Evolutionary conservation across 495 filamentous ascomycete genomes (phyloP).

Genomic region (Margaritispora aquatica): DNA sequence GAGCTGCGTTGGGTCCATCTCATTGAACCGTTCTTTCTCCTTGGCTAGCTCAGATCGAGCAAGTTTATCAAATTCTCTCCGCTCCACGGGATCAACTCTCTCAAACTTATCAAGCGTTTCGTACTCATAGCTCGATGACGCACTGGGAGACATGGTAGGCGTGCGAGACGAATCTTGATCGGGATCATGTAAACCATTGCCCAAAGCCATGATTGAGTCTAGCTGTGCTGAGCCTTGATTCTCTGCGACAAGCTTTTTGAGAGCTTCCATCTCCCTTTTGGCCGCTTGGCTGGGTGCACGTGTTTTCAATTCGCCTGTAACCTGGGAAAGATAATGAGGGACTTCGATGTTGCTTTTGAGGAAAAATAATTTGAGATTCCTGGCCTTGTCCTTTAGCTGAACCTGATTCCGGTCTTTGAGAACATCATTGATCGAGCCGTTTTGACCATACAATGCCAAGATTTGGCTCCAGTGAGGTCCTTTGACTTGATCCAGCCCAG

Average conservation of each 20-base stretch:
- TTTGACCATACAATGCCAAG: slow-evolving; percentile 76
- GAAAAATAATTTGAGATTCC: slow-evolving; percentile 93
- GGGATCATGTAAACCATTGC: slow-evolving; percentile 27
- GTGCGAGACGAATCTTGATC: neutral
- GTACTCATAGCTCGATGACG: neutral
- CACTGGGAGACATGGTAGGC: neutral
- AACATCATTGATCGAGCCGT: slow-evolving; percentile 75
- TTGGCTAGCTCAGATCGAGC: neutral
- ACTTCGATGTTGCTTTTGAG: slow-evolving; percentile 91
- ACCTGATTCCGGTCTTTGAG: slow-evolving; percentile 93
- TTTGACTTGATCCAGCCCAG: slow-evolving; percentile 83
- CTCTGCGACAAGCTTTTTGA: slow-evolving; percentile 56
- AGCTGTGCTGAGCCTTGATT: slow-evolving; percentile 62
- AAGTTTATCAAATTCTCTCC: neutral
- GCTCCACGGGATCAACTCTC: slow-evolving; percentile 10
- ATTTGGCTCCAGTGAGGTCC: slow-evolving; percentile 97
- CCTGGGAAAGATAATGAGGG: slow-evolving; percentile 81
- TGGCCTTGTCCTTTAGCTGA: slow-evolving; percentile 91
- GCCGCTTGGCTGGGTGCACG: slow-evolving; percentile 78
- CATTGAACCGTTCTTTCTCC: neutral
- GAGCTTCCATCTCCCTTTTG: slow-evolving; percentile 72
- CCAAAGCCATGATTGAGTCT: slow-evolving; percentile 63
- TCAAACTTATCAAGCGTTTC: slow-evolving; percentile 12
- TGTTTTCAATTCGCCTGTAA: slow-evolving; percentile 91
- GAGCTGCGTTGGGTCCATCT: neutral